Evolutionary conservation across 2,329 filamentous ascomycete genomes (phyloP).

Genomic region (Aspergillus spinulosporus): DNA sequence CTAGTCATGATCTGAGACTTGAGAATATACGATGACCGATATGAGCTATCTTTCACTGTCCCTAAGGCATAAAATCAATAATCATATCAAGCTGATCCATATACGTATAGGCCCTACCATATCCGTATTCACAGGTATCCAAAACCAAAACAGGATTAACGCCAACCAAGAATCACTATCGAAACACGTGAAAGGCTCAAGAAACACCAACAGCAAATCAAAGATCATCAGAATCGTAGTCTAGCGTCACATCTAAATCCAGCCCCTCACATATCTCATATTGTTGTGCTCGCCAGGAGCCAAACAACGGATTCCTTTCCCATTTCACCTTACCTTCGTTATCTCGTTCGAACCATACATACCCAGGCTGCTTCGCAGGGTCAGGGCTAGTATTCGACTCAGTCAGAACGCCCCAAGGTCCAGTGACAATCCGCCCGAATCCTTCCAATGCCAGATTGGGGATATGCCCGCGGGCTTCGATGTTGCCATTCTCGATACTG

Average conservation of each 20-base stretch:
- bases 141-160: neutral
- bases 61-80: neutral
- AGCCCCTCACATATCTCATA: slow-evolving; percentile 40
- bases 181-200: slow-evolving; percentile 5
- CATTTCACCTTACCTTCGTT: slow-evolving; percentile 34
- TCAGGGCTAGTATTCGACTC: slow-evolving; percentile 12
- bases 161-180: slow-evolving; percentile 3
- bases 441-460: slow-evolving; percentile 36
- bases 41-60: neutral
- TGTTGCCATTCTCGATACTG: slow-evolving; percentile 32
- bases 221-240: slow-evolving; percentile 23
- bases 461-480: slow-evolving; percentile 42
- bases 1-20: neutral
- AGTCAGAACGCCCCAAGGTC: slow-evolving; percentile 24
- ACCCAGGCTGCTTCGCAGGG: slow-evolving; percentile 30
- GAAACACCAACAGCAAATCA: slow-evolving; percentile 5
- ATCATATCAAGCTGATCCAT: neutral
- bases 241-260: slow-evolving; percentile 32
- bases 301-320: slow-evolving; percentile 37
- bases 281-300: slow-evolving; percentile 39
- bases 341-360: slow-evolving; percentile 45
- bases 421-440: slow-evolving; percentile 35
- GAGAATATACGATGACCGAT: neutral
- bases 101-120: neutral
- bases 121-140: neutral